These are phyloP conservation scores for Ophiostoma perfectum DNA, from an alignment of 2,329 filamentous ascomycete species.

Conservation along the genomic window DNA sequence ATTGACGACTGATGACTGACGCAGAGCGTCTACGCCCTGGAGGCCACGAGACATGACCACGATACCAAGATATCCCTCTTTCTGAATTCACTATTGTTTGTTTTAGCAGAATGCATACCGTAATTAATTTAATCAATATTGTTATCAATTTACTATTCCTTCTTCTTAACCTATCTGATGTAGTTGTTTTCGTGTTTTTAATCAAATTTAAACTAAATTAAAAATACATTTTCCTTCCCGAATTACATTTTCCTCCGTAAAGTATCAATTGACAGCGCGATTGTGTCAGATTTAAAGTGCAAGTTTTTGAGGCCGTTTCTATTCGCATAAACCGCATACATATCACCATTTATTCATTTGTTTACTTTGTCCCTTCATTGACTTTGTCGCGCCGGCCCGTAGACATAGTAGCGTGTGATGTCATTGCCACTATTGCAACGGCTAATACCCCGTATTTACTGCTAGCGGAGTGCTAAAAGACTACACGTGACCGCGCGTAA, in stretches of 20 bases:
- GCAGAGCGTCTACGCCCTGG: not conserved
- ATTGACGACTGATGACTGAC: too few species aligned
- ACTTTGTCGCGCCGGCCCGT: not conserved
- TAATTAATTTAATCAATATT: not conserved
- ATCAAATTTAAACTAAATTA: too few species aligned
- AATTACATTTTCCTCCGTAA: too few species aligned
- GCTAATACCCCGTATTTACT: not conserved
- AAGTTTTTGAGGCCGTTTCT: too few species aligned
- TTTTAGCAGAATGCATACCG: not conserved
- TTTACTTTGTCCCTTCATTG: not conserved
- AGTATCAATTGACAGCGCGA: too few species aligned
- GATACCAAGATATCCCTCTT: not conserved
- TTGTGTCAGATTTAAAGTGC: too few species aligned
- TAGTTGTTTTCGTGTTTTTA: too few species aligned
- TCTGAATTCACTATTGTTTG: not conserved
- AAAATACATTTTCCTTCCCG: too few species aligned
- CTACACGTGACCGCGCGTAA: not conserved
- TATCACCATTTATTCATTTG: not conserved
- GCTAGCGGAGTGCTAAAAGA: not conserved
- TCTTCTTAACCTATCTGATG: too few species aligned
- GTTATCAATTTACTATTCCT: too few species aligned
- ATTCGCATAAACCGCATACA: too few species aligned
- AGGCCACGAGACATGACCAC: conserved; percentile 1
- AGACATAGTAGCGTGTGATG: not conserved
- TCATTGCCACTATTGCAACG: not conserved